These are phyloP conservation scores for Daldinia childiae DNA, from an alignment of 495 filamentous ascomycete species.

Conservation along the genomic window DNA sequence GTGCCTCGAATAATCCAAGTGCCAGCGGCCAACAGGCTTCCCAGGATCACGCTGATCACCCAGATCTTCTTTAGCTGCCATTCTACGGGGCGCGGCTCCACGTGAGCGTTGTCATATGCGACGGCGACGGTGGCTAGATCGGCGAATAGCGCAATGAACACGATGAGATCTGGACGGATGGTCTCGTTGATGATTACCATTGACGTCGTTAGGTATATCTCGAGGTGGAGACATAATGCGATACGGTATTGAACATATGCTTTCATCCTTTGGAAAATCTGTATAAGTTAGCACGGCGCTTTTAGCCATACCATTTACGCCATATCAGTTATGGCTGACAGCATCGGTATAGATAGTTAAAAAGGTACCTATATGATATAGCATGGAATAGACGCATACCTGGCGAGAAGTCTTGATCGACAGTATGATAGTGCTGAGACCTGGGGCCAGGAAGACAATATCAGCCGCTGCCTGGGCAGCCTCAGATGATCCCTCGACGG, in stretches of 20 bases:
- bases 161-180: conserved; percentile 83
- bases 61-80: conserved; percentile 93
- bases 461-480: conserved; percentile 91
- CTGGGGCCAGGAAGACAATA: conserved; percentile 90
- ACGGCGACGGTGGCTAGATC: conserved; percentile 92
- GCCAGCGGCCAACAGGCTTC: conserved; percentile 77
- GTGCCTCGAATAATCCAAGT: conserved; percentile 85
- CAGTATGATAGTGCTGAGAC: conserved; percentile 89
- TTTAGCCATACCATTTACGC: neutral
- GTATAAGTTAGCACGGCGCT: conserved; percentile 12
- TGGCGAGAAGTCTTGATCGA: conserved; percentile 91
- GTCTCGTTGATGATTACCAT: conserved; percentile 84
- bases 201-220: conserved; percentile 89
- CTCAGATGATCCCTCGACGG: conserved; percentile 90
- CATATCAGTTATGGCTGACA: too few species aligned
- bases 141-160: conserved; percentile 93
- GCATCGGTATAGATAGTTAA: neutral
- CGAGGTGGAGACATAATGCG: conserved; percentile 90
- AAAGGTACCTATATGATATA: neutral
- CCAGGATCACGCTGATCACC: conserved; percentile 86
- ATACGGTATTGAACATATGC: conserved; percentile 96
- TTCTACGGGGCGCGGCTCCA: conserved; percentile 84
- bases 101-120: conserved; percentile 91
- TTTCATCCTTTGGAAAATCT: conserved; percentile 98
- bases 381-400: conserved; percentile 19